Conservation (phyloP, 129 eudicot species). For the Tagetes patula region DNA sequence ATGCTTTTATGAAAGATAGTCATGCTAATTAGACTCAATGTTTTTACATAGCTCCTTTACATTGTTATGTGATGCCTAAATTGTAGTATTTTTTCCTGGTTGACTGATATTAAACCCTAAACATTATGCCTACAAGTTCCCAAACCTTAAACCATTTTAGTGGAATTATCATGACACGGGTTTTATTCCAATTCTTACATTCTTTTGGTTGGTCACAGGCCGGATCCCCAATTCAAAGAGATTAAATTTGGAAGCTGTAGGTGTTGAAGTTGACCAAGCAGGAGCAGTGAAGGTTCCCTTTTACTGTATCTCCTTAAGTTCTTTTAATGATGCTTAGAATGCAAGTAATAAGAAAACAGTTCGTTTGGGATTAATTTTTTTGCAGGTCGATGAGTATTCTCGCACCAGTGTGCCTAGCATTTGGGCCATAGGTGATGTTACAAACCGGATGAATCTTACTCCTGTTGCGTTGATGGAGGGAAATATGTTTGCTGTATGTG, state of each 20-base stretch:
- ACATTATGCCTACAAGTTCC: constrained; percentile 6
- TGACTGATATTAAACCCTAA: neutral
- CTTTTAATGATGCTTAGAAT: constrained; percentile 4
- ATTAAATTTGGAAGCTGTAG: constrained; percentile 82
- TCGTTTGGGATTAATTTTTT: neutral
- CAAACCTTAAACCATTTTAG: neutral
- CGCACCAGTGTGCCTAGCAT: constrained; percentile 77
- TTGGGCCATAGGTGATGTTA: constrained; percentile 96
- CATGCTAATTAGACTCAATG: neutral
- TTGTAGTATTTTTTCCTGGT: constrained; percentile 9
- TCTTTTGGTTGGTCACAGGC: constrained; percentile 51
- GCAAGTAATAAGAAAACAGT: neutral
- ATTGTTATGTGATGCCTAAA: neutral
- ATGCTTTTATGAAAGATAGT: neutral
- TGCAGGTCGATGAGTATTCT: constrained; percentile 79
- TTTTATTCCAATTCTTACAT: constrained; percentile 5
- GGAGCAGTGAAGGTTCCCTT: constrained; percentile 80
- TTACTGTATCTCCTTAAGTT: constrained; percentile 1
- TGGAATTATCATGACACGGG: too few species aligned
- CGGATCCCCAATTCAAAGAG: constrained; percentile 82
- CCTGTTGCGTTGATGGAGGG: constrained; percentile 98
- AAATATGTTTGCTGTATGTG: constrained; percentile 78
- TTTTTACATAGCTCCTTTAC: neutral
- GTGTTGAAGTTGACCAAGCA: constrained; percentile 67
- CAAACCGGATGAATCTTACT: constrained; percentile 93